Evolutionary conservation across 331 rosid species (phyloP), one percentile per base, ranked within the genome.

Genomic region (Quercus tomentella): DNA sequence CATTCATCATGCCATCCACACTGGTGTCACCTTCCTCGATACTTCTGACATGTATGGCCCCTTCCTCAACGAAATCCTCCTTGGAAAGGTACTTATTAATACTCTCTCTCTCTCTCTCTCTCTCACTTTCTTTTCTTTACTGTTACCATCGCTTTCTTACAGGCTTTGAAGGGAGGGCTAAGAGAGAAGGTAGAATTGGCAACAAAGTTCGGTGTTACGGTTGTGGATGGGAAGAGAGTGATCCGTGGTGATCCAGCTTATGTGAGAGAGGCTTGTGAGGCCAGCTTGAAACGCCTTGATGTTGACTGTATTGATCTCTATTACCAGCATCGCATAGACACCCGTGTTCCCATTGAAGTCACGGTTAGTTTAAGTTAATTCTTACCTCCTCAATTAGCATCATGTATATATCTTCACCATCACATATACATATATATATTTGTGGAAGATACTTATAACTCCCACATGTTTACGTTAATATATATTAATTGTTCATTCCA

Each of bases 221-320:
- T 0, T 4, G 43, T 2, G 1, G 85, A 75, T 1, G 88, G 81
- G 25, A 82, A 78, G 52, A 2, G 2, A 1, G 91, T 74, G 70
- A 21, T 79, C 1, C 79, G 63, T 23, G 97, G 97, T 17, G 91
- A 89, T 76, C 93, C 92, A 15, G 73, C 63, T 0, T 87, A 83
- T 17, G 92, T 92, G n/a, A 81, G 98, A 75, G 88, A 87, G 3
- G 84, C 97, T 57, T 83, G 88, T 57, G 97, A 93, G 80, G 87
- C 62, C 0, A 93, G 97, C 81, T 41, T 41, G 45, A 41, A 41
- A 12, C 45, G 45, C 45, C 45, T 41, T 41, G 45, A 41, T 8
- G 45, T 41, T 41, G 12, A 41, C 45, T 41, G 3, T 41, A 41
- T 41, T 41, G 45, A 41, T 41, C 12, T 41, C 45, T 41, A 41